A percentile compares a stretch with the other conserved stretches of the same genome.
phyloP scores from a whole-genome alignment of 495 filamentous ascomycete genomes.

The Neurospora sp. region DNA sequence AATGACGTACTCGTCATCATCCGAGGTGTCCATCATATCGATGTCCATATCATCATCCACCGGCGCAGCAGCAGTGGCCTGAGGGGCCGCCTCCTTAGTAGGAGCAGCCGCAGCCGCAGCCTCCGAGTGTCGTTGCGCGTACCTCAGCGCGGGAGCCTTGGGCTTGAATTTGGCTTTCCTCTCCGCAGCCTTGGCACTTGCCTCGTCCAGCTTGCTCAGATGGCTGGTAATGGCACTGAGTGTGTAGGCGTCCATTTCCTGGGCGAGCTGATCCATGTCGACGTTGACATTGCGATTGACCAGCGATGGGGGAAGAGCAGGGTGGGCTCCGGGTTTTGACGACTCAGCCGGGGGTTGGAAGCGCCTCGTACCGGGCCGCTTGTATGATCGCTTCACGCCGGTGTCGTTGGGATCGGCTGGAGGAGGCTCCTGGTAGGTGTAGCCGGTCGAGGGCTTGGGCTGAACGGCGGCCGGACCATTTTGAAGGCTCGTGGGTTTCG shows the following conservation, averaged over 20 bases:
- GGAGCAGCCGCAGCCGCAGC: slow-evolving; percentile 4
- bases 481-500: neutral
- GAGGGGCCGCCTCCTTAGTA: neutral
- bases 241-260: slow-evolving; percentile 40
- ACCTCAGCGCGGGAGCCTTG: slow-evolving; percentile 35
- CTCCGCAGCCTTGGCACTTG: slow-evolving; percentile 11
- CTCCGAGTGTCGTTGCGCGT: slow-evolving; percentile 38
- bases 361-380: slow-evolving; percentile 14
- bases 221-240: slow-evolving; percentile 38
- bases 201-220: slow-evolving; percentile 25
- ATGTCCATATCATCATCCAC: slow-evolving; percentile 18
- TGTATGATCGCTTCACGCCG: neutral
- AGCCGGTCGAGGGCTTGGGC: neutral
- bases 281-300: slow-evolving; percentile 28
- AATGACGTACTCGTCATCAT: slow-evolving; percentile 41
- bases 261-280: slow-evolving; percentile 34
- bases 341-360: neutral
- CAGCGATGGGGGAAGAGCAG: slow-evolving; percentile 30
- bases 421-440: neutral
- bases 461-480: neutral
- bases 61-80: slow-evolving; percentile 15
- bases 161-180: slow-evolving; percentile 29
- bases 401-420: neutral
- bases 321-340: slow-evolving; percentile 3
- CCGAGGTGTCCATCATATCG: slow-evolving; percentile 23